Percentiles rank a stretch among this genome's conserved stretches.
Conservation (phyloP, 2,329 filamentous ascomycete species). For the Whalleya microplaca region DNA sequence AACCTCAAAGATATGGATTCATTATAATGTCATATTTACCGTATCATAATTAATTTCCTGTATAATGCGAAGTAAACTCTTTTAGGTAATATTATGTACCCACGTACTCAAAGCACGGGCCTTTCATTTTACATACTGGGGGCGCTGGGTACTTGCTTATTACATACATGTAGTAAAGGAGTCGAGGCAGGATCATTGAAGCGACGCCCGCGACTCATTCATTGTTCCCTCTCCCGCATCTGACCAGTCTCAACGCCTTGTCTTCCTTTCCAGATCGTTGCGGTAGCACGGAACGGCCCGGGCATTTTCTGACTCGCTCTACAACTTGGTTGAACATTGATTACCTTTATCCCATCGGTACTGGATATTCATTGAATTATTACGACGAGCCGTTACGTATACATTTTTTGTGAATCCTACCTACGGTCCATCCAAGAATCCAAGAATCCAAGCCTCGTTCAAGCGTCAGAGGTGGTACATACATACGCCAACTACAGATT, state of each 20-base stretch:
- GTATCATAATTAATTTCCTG: no score
- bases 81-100: not conserved
- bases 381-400: constrained; percentile 1
- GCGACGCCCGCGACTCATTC: constrained; percentile 21
- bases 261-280: constrained; percentile 2
- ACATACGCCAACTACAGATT: not conserved
- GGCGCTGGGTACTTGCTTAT: no score
- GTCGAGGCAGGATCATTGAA: constrained; percentile 13
- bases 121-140: not conserved
- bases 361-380: constrained; percentile 5
- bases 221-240: constrained; percentile 20
- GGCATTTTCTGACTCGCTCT: constrained; percentile 4
- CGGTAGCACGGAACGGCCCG: not conserved
- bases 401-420: not conserved
- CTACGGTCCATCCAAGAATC: not conserved
- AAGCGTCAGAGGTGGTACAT: no score
- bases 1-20: no score
- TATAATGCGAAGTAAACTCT: no score
- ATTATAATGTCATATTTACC: no score
- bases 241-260: constrained; percentile 7
- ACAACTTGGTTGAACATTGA: constrained; percentile 13
- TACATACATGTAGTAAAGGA: constrained; percentile 18
- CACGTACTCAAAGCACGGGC: not conserved
- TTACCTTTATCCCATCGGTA: not conserved
- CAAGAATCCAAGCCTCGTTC: no score